Base-by-base conservation (phyloP, 768 basidiomycete species). In the Lyophyllum atratum region DNA sequence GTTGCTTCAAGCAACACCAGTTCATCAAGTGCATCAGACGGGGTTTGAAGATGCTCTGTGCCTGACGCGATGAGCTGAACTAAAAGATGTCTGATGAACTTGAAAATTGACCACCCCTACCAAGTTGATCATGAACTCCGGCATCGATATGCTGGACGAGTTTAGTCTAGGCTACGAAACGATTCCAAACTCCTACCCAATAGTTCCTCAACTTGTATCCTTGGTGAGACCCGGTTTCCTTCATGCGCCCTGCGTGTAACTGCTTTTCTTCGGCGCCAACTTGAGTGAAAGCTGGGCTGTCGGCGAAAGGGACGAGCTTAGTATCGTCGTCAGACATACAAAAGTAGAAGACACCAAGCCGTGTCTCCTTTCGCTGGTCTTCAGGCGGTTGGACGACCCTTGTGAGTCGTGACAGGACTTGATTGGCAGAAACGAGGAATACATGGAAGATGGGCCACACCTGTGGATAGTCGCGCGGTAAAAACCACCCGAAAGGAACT, bases 51-150 rank as follows among this genome's bases (percentile, higher is more conserved):
- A n/a, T n/a, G n/a, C n/a, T n/a, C n/a, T n/a, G n/a, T n/a, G n/a
- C n/a, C n/a, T n/a, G n/a, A n/a, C n/a, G n/a, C n/a, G n/a, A n/a
- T n/a, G n/a, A n/a, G n/a, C n/a, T n/a, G n/a, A n/a, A n/a, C n/a
- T n/a, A n/a, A n/a, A n/a, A n/a, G n/a, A n/a, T n/a, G n/a, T n/a
- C n/a, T n/a, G n/a, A n/a, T n/a, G n/a, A n/a, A n/a, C n/a, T n/a
- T n/a, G n/a, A n/a, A n/a, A n/a, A n/a, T n/a, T n/a, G n/a, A n/a
- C n/a, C n/a, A n/a, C n/a, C n/a, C n/a, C n/a, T n/a, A n/a, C n/a
- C n/a, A n/a, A n/a, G n/a, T 61, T 87, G 84, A 64, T 88, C 87
- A 14, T 68, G 76, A 28, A 87, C 80, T 8, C 85, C 86, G 12
- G 76, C 77, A 43, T 81, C 81, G 45, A 87, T 80, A 46, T 82